phyloP scores from a whole-genome alignment of 2,329 filamentous ascomycete genomes.

The Zasmidium angulare region DNA sequence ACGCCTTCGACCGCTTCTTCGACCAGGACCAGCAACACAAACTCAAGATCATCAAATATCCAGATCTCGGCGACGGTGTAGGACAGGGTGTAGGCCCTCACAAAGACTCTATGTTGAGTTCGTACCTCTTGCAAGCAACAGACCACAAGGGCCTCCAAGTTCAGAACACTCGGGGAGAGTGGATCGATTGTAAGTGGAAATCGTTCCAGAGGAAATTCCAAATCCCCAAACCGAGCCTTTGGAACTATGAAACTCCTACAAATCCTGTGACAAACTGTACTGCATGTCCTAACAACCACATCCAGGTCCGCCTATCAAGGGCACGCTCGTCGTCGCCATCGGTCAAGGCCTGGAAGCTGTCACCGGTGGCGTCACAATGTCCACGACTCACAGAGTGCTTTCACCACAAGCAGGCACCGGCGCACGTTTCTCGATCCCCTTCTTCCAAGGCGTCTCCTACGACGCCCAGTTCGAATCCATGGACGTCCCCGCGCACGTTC shows the following conservation, averaged over 20 bases:
- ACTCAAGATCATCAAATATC: conserved; percentile 85
- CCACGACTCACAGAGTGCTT: conserved; percentile 82
- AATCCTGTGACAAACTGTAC: background rate
- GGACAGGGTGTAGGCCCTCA: conserved; percentile 70
- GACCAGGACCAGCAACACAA: conserved; percentile 74
- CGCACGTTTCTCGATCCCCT: conserved; percentile 75
- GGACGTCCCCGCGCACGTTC: conserved; percentile 64
- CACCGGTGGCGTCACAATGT: conserved; percentile 76
- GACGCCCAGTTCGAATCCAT: conserved; percentile 79
- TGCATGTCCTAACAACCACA: background rate
- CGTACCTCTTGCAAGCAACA: conserved; percentile 77
- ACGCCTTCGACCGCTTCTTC: conserved; percentile 78
- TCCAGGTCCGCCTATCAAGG: conserved; percentile 61
- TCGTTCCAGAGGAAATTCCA: too few relatives aligned
- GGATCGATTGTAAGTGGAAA: conserved; percentile 67
- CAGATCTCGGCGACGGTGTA: conserved; percentile 61
- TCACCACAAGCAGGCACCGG: conserved; percentile 68
- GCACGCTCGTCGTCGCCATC: conserved; percentile 82
- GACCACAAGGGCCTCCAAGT: conserved; percentile 77
- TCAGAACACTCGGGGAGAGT: conserved; percentile 73
- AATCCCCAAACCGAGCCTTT: too few relatives aligned
- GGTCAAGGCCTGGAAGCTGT: conserved; percentile 84
- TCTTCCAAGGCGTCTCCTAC: conserved; percentile 76
- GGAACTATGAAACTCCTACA: background rate
- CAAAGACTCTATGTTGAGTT: conserved; percentile 82